Evolutionary conservation across 1,139 yeast species (phyloP).

Genomic region (Saccharomyces hybrid): DNA sequence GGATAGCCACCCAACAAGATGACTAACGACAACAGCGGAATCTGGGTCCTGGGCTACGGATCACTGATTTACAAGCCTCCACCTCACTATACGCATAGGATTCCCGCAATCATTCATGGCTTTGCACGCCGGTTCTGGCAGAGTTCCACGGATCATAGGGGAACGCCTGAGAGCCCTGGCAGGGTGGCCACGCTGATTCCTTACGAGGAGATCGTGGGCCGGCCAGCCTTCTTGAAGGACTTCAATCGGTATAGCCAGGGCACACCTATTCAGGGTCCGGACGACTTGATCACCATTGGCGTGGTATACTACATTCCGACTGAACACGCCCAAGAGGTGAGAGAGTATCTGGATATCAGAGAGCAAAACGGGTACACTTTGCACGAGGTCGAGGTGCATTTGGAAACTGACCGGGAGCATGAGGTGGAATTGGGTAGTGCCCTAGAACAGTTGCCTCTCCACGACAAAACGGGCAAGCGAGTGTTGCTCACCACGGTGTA

Average conservation of each 20-base stretch:
- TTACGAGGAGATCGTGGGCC: constrained; percentile 41
- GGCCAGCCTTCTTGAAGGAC: constrained; percentile 31
- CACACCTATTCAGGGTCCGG: constrained; percentile 27
- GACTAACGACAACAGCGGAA: constrained; percentile 20
- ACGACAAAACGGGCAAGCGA: constrained; percentile 34
- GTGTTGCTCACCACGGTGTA: constrained; percentile 57
- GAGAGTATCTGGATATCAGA: constrained; percentile 63
- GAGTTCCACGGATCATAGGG: constrained; percentile 81
- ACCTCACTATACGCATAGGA: constrained; percentile 52
- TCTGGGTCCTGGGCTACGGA: constrained; percentile 91
- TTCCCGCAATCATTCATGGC: constrained; percentile 71
- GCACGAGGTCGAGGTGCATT: constrained; percentile 59
- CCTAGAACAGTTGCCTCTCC: constrained; percentile 27
- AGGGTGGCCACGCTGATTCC: constrained; percentile 77
- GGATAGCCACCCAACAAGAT: not conserved
- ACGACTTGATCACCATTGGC: constrained; percentile 61
- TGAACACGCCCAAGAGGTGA: constrained; percentile 51
- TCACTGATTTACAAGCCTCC: constrained; percentile 89
- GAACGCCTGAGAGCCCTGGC: constrained; percentile 79
- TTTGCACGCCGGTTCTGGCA: constrained; percentile 87
- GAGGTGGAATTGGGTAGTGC: constrained; percentile 22
- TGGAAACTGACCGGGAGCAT: constrained; percentile 30
- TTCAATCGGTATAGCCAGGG: not conserved
- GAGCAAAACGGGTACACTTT: constrained; percentile 85
- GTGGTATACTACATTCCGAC: constrained; percentile 76